A percentile compares a stretch with the other conserved stretches of the same genome.
phyloP scores from a whole-genome alignment of 2,329 filamentous ascomycete species.

The Eutypa lata region DNA sequence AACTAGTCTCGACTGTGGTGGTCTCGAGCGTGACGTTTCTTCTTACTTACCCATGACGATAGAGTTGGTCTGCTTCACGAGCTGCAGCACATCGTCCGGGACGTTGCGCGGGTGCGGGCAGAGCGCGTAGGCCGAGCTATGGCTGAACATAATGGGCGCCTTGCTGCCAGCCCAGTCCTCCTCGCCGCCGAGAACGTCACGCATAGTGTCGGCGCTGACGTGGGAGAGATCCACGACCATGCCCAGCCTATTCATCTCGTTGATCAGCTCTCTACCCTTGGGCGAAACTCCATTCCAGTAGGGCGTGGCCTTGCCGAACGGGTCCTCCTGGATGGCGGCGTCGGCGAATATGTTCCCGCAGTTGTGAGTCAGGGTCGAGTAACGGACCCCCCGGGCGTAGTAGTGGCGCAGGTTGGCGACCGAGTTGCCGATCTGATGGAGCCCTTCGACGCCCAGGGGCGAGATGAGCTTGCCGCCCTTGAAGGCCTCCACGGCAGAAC shows the following conservation, averaged over 20 bases:
- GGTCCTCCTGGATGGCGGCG: slow-evolving; percentile 64
- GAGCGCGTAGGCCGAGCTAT: slow-evolving; percentile 75
- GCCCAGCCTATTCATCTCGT: slow-evolving; percentile 91
- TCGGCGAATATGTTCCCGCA: slow-evolving; percentile 91
- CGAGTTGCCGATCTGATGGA: slow-evolving; percentile 91
- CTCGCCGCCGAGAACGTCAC: slow-evolving; percentile 69
- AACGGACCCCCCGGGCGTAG: slow-evolving; percentile 76
- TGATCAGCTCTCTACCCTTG: slow-evolving; percentile 65
- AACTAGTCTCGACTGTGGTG: no score
- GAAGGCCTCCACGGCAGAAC: slow-evolving; percentile 61
- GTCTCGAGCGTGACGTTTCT: no score
- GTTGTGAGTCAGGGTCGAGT: slow-evolving; percentile 87
- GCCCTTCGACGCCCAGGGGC: slow-evolving; percentile 77
- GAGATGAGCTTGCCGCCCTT: slow-evolving; percentile 65
- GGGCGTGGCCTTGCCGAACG: slow-evolving; percentile 49
- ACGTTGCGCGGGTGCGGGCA: slow-evolving; percentile 92
- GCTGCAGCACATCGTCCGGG: slow-evolving; percentile 73
- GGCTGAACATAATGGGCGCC: slow-evolving; percentile 85
- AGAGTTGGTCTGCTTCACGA: slow-evolving; percentile 70
- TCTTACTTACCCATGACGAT: slow-evolving; percentile 69
- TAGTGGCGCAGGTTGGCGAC: slow-evolving; percentile 72
- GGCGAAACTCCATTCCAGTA: slow-evolving; percentile 71
- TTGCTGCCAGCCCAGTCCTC: slow-evolving; percentile 66
- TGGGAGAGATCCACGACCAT: slow-evolving; percentile 93
- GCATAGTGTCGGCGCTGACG: slow-evolving; percentile 74